Evolutionary conservation across 164 flowering plant species (phyloP).

Genomic region (Vitis vinifera): ASM3070453v1 NC_081805.1:26924001-26924500

Average conservation of each 20-base stretch:
- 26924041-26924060: too few species aligned
- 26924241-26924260: conserved; percentile 19
- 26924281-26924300: neutral
- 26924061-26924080: too few species aligned
- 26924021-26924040: too few species aligned
- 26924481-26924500: neutral
- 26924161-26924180: too few species aligned
- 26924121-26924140: too few species aligned
- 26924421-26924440: conserved; percentile 19
- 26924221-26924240: too few species aligned
- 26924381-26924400: neutral
- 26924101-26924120: too few species aligned
- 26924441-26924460: conserved; percentile 19
- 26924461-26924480: conserved; percentile 5
- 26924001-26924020: too few species aligned
- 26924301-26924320: conserved; percentile 20
- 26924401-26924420: conserved; percentile 20
- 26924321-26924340: conserved; percentile 29
- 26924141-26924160: too few species aligned
- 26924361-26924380: conserved; percentile 29
- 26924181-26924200: too few species aligned
- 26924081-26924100: too few species aligned
- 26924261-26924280: conserved; percentile 32
- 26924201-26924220: too few species aligned
- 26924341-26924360: conserved; percentile 29